Conservation (phyloP, 352 stramenopile species). For the Globisporangium radiosum region DNA sequence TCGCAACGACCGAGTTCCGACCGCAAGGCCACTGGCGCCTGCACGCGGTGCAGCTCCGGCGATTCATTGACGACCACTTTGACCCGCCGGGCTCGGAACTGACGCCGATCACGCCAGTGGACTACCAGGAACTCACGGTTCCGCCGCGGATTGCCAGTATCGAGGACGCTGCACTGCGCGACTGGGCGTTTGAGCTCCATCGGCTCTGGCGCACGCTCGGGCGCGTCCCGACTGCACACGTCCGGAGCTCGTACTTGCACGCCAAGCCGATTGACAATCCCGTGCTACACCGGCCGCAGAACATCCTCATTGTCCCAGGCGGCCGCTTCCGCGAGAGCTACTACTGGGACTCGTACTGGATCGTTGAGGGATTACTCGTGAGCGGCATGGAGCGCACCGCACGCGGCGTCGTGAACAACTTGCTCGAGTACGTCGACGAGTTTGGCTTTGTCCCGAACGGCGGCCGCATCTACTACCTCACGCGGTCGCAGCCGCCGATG, state of each 20-base stretch:
- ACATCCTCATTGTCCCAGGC: slow-evolving; percentile 82
- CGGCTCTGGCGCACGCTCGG: slow-evolving; percentile 70
- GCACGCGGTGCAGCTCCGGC: slow-evolving; percentile 37
- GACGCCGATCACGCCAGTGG: slow-evolving; percentile 53
- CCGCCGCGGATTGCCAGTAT: slow-evolving; percentile 55
- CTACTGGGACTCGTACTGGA: slow-evolving; percentile 94
- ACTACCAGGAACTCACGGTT: slow-evolving; percentile 47
- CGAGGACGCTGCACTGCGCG: slow-evolving; percentile 34
- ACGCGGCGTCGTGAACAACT: slow-evolving; percentile 74
- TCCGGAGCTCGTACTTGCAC: slow-evolving; percentile 54
- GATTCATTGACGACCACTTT: slow-evolving; percentile 82
- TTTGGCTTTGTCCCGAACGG: slow-evolving; percentile 90
- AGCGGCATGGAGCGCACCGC: slow-evolving; percentile 78
- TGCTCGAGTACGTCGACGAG: slow-evolving; percentile 81
- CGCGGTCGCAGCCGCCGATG: slow-evolving; percentile 86
- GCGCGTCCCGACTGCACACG: slow-evolving; percentile 37
- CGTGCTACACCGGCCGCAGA: slow-evolving; percentile 27
- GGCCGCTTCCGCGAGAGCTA: slow-evolving; percentile 90
- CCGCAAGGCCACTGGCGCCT: slow-evolving; percentile 6
- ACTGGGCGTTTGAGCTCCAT: slow-evolving; percentile 71
- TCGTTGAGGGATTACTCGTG: slow-evolving; percentile 81
- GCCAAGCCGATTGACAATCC: slow-evolving; percentile 33
- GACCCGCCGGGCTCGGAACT: slow-evolving; percentile 73
- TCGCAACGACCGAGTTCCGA: slow-evolving; percentile 52
- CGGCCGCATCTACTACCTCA: slow-evolving; percentile 88